Percentiles rank a stretch among this genome's conserved stretches.
phyloP scores from a whole-genome alignment of 2,329 filamentous ascomycete genomes.

The Alternaria ethzedia region DNA sequence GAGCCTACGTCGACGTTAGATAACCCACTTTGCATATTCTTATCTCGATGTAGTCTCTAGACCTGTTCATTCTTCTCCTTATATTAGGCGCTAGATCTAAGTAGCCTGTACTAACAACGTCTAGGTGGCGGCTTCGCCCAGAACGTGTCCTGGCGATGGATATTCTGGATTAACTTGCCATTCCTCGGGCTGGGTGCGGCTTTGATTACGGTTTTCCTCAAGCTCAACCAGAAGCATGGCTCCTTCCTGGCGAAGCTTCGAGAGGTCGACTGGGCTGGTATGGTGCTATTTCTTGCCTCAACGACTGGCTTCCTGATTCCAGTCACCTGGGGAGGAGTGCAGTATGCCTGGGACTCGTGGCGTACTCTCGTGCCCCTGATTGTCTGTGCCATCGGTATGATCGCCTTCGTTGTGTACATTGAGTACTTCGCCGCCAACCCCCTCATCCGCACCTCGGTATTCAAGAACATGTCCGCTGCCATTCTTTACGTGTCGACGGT shows the following conservation, averaged over 20 bases:
- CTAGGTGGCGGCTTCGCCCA: slow-evolving; percentile 61
- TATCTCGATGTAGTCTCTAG: too few relatives aligned
- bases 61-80: too few relatives aligned
- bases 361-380: slow-evolving; percentile 67
- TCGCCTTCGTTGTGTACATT: slow-evolving; percentile 63
- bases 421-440: slow-evolving; percentile 58
- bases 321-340: slow-evolving; percentile 69
- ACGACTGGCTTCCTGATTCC: slow-evolving; percentile 67
- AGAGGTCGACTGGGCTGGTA: slow-evolving; percentile 69
- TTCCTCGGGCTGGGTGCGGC: slow-evolving; percentile 59
- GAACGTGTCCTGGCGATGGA: slow-evolving; percentile 64
- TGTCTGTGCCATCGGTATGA: slow-evolving; percentile 60
- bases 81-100: too few relatives aligned
- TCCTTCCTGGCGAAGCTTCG: slow-evolving; percentile 58
- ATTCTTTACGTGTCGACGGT: slow-evolving; percentile 61
- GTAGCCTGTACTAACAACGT: background rate
- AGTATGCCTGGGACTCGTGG: slow-evolving; percentile 69
- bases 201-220: slow-evolving; percentile 60
- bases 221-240: slow-evolving; percentile 57
- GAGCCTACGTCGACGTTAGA: too few relatives aligned
- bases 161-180: slow-evolving; percentile 70
- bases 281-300: slow-evolving; percentile 65
- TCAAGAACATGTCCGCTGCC: slow-evolving; percentile 58
- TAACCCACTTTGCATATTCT: too few relatives aligned
- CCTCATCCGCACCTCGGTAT: slow-evolving; percentile 54